Conservation (phyloP, 208 protist species). For the Leishmania amazonensis region DNA sequence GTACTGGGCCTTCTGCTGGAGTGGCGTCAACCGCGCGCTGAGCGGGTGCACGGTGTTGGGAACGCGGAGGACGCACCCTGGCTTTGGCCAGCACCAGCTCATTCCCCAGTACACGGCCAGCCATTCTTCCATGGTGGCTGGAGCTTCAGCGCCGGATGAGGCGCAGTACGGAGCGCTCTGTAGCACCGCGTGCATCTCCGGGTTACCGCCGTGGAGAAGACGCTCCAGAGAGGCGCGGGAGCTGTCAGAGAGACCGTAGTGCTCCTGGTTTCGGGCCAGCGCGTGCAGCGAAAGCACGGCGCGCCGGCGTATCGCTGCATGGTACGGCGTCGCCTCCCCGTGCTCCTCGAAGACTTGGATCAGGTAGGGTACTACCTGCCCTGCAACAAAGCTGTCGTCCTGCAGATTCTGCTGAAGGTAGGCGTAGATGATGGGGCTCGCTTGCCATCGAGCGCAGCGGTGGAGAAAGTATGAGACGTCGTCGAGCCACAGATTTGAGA, state of each 20-base stretch:
- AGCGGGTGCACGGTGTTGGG: slow-evolving; percentile 36
- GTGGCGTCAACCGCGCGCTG: slow-evolving; percentile 13
- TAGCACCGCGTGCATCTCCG: slow-evolving; percentile 43
- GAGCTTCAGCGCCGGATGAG: background rate
- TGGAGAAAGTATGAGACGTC: slow-evolving; percentile 91
- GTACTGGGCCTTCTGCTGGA: slow-evolving; percentile 34
- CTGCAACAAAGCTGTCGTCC: slow-evolving; percentile 67
- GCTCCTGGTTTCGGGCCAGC: slow-evolving; percentile 63
- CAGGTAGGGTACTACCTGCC: slow-evolving; percentile 72
- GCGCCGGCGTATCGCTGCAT: slow-evolving; percentile 53
- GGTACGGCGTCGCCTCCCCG: slow-evolving; percentile 36
- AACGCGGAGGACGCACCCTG: slow-evolving; percentile 66
- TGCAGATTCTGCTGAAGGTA: slow-evolving; percentile 84
- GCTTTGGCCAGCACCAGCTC: slow-evolving; percentile 76
- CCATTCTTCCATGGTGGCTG: slow-evolving; percentile 41
- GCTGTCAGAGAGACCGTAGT: slow-evolving; percentile 57
- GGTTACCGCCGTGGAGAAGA: slow-evolving; percentile 44
- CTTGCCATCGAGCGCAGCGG: slow-evolving; percentile 67
- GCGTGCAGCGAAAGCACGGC: slow-evolving; percentile 56
- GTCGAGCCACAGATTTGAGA: slow-evolving; percentile 84
- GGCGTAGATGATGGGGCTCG: slow-evolving; percentile 82
- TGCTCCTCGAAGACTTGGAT: slow-evolving; percentile 59
- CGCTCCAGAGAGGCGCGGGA: slow-evolving; percentile 49
- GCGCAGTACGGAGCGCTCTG: slow-evolving; percentile 20
- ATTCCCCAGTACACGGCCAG: slow-evolving; percentile 67